Conservation (phyloP, 1,284 basidiomycete genomes). For the Sphaerobolus stellatus region DNA sequence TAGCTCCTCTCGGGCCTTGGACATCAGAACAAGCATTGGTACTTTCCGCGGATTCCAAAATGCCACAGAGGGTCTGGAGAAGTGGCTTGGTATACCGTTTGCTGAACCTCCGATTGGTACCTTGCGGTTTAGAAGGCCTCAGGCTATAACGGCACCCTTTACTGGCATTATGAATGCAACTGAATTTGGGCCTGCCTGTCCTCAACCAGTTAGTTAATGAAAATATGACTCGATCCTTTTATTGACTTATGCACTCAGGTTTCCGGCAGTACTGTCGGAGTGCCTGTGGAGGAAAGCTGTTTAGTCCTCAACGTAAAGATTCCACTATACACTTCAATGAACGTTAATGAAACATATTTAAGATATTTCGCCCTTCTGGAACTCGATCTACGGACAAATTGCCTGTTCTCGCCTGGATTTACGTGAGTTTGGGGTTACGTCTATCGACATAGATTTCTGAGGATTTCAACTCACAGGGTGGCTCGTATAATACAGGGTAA, state of each 20-base stretch:
- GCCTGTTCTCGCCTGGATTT: slow-evolving; percentile 53
- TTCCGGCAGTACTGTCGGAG: slow-evolving; percentile 35
- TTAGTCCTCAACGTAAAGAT: slow-evolving; percentile 52
- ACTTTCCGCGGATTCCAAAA: slow-evolving; percentile 43
- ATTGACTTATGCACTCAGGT: background rate
- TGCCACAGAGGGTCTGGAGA: slow-evolving; percentile 43
- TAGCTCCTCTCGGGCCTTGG: slow-evolving; percentile 2
- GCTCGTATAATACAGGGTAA: slow-evolving; percentile 48
- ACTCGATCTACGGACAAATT: slow-evolving; percentile 35
- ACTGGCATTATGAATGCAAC: slow-evolving; percentile 42
- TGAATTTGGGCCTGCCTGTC: slow-evolving; percentile 56
- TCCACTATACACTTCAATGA: too few species aligned
- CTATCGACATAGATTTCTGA: background rate
- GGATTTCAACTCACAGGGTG: slow-evolving; percentile 39
- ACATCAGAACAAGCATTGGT: slow-evolving; percentile 15
- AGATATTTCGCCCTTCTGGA: slow-evolving; percentile 36
- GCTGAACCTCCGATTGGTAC: slow-evolving; percentile 56
- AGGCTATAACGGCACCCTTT: slow-evolving; percentile 42
- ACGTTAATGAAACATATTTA: background rate
- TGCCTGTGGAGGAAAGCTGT: slow-evolving; percentile 54
- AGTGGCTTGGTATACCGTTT: slow-evolving; percentile 66
- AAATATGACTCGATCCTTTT: background rate
- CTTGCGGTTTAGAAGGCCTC: slow-evolving; percentile 60
- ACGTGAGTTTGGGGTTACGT: slow-evolving; percentile 35
- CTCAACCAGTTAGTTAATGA: slow-evolving; percentile 39